A percentile compares a stretch with the other conserved stretches of the same genome.
phyloP scores from a whole-genome alignment of 176 grass and related monocot genomes.

The Metroxylon sagu region DNA sequence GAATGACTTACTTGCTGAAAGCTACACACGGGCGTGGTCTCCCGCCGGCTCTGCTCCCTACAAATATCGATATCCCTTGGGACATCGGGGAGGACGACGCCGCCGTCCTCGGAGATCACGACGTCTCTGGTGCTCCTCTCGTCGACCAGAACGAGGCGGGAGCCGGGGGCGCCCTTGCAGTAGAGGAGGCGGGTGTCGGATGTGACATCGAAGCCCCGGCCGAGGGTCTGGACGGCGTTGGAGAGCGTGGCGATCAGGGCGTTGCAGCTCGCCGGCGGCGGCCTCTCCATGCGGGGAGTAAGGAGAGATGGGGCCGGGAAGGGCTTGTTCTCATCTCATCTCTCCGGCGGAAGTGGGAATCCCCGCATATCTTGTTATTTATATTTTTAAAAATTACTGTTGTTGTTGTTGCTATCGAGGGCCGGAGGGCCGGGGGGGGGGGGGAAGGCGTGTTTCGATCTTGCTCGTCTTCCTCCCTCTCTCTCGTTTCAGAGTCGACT shows the following conservation, averaged over 20 bases:
- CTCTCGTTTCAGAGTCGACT: no score
- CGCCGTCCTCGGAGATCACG: constrained; percentile 4
- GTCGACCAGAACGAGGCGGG: constrained; percentile 21
- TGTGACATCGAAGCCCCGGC: constrained; percentile 22
- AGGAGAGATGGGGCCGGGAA: no score
- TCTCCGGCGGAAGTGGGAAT: no score
- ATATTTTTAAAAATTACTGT: no score
- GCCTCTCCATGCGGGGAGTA: no score
- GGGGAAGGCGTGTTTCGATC: no score
- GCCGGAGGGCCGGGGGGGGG: no score
- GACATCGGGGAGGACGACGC: constrained; percentile 41
- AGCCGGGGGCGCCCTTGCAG: constrained; percentile 21
- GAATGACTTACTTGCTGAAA: constrained; percentile 48
- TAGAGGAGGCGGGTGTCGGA: constrained; percentile 24
- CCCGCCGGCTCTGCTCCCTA: constrained; percentile 15
- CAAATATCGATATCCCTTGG: constrained; percentile 46
- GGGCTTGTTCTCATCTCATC: no score
- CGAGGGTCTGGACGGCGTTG: constrained; percentile 21
- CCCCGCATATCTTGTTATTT: no score
- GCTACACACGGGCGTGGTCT: constrained; percentile 45
- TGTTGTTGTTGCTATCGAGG: no score
- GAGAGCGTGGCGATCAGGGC: constrained; percentile 14
- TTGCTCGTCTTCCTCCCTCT: no score
- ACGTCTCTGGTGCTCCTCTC: neutral
- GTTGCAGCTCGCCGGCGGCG: no score